These are phyloP conservation scores for Williopsis jadinii DNA, from an alignment of 1,139 yeast species.

Conservation along the genomic window DNA sequence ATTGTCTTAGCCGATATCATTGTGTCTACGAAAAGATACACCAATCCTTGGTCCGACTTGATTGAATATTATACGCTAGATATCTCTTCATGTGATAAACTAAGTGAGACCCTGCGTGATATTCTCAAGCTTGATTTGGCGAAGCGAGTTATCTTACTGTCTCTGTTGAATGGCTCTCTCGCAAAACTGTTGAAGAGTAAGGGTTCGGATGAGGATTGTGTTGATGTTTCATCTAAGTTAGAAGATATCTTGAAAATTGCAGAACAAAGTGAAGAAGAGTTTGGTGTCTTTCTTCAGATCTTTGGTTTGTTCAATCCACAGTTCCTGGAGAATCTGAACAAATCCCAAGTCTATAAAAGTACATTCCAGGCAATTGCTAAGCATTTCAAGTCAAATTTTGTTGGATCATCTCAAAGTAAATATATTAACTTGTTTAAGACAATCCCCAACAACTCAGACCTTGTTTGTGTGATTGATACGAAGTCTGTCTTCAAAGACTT, in stretches of 20 bases:
- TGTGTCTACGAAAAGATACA: constrained; percentile 10
- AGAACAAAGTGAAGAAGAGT: constrained; percentile 8
- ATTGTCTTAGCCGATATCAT: too few relatives aligned
- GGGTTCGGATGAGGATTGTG: constrained; percentile 8
- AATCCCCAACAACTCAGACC: constrained; percentile 6
- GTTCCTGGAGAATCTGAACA: constrained; percentile 12
- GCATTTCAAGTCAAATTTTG: constrained; percentile 15
- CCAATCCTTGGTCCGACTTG: not conserved
- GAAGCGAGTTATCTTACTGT: constrained; percentile 20
- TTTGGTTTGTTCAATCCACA: constrained; percentile 9
- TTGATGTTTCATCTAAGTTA: constrained; percentile 8
- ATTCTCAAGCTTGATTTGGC: constrained; percentile 20
- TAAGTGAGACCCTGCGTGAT: constrained; percentile 18
- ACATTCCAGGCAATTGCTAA: constrained; percentile 10
- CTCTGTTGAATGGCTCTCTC: constrained; percentile 25
- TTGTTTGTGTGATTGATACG: too few relatives aligned
- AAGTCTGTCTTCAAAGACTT: constrained; percentile 12
- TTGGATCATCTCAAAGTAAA: constrained; percentile 8
- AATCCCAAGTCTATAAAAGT: constrained; percentile 6
- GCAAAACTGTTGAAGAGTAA: constrained; percentile 10
- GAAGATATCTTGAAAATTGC: constrained; percentile 10
- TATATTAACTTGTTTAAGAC: constrained; percentile 14
- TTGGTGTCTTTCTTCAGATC: constrained; percentile 13
- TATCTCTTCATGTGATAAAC: constrained; percentile 17
- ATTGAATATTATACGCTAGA: constrained; percentile 1